A percentile compares a stretch with the other conserved stretches of the same genome.
Conservation (phyloP, 345 rosid genomes). For the Microcos paniculata region DNA sequence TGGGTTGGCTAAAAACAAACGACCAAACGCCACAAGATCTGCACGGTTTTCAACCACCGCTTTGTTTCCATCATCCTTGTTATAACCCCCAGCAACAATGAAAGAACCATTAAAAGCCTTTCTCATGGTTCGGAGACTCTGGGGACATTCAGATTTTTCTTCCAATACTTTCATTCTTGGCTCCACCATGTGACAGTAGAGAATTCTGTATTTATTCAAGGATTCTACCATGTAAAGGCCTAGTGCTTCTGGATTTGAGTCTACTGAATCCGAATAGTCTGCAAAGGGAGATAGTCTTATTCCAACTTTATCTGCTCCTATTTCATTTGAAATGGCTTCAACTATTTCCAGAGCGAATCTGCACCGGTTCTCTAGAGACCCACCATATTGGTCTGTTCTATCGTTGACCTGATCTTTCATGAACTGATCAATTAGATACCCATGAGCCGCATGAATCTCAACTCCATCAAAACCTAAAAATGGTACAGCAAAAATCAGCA, state of each 20-base stretch:
- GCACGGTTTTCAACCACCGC: slow-evolving; percentile 46
- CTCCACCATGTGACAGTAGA: slow-evolving; percentile 68
- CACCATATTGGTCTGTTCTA: slow-evolving; percentile 44
- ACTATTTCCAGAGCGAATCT: slow-evolving; percentile 57
- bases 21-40: slow-evolving; percentile 61
- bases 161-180: slow-evolving; percentile 47
- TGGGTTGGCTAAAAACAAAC: slow-evolving; percentile 62
- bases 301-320: slow-evolving; percentile 70
- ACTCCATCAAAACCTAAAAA: slow-evolving; percentile 64
- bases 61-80: slow-evolving; percentile 48
- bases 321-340: slow-evolving; percentile 56
- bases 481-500: background rate
- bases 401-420: slow-evolving; percentile 46
- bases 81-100: slow-evolving; percentile 61
- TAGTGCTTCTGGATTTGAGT: slow-evolving; percentile 57
- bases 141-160: slow-evolving; percentile 31
- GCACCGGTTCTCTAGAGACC: slow-evolving; percentile 62
- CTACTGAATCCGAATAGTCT: slow-evolving; percentile 47
- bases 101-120: slow-evolving; percentile 65
- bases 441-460: slow-evolving; percentile 74
- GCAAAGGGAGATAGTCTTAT: slow-evolving; percentile 69
- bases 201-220: slow-evolving; percentile 48
- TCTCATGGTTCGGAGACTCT: slow-evolving; percentile 55
- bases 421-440: slow-evolving; percentile 66
- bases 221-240: slow-evolving; percentile 62